Evolutionary conservation across 208 protist genomes (phyloP), one percentile per base, ranked within the genome.

Genomic region (Jaenimonas drosophilae): DNA sequence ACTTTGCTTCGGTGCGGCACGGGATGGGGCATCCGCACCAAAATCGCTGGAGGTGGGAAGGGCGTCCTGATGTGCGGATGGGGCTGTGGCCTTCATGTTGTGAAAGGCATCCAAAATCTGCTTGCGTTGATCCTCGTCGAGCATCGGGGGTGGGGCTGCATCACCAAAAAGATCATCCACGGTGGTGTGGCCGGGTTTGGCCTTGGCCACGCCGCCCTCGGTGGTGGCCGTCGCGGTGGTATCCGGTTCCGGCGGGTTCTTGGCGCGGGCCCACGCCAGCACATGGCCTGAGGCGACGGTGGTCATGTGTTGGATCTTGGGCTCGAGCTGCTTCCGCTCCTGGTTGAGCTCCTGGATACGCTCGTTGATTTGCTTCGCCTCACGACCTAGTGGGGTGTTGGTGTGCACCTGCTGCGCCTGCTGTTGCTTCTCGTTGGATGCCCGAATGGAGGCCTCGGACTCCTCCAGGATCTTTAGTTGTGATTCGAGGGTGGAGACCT

Each of bases 231-330:
- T 30, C 20, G 23, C 41, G 23, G 28, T 14, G n/a, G 55, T 12
- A 19, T 76, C 68, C 19, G 69, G 58, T 47, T 50, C 66, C 2
- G 78, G 72, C 17, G 77, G 75, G 57, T 91, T 88, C 57, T 88
- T 91, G 45, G 57, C 61, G 34, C 83, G 75, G 0, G 78, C 77
- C 78, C 83, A 91, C 30, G 70, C 72, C 16, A 91, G 59, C 21
- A 77, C 77, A 54, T 91, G 71, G 0, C 31, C 49, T 2, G 72
- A 55, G 11, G 78, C 76, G 16, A 88, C 58, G 27, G 32, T 25
- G 4, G 50, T 64, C 83, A 91, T 91, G 62, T 86, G 77, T 20
- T 58, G 31, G 7, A 88, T 66, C 49, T 68, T 73, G 9, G 64
- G 62, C 37, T 42, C 37, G 11, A 42, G 19, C 7, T 17, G 9